Percentiles rank a stretch among this genome's conserved stretches.
Conservation (phyloP, 192 early-diverging fungal genomes). For the Coemansia sp. region DNA sequence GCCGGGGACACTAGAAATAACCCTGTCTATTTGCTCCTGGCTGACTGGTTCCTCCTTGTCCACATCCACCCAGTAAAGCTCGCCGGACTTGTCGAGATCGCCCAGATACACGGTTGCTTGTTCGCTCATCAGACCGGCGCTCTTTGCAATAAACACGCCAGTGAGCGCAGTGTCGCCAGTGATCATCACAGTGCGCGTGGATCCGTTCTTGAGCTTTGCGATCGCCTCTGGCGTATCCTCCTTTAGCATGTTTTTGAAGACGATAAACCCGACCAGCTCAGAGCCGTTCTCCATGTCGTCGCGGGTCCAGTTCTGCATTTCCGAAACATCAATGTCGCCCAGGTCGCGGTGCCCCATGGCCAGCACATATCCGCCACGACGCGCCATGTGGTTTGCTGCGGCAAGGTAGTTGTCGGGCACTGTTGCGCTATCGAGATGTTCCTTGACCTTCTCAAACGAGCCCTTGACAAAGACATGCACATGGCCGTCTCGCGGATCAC, state of each 20-base stretch:
- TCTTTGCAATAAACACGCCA: constrained; percentile 68
- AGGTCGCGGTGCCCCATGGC: constrained; percentile 64
- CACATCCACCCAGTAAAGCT: constrained; percentile 62
- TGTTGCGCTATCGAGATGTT: constrained; percentile 49
- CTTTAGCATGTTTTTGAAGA: constrained; percentile 81
- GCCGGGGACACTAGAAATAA: constrained; percentile 14
- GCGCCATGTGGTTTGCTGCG: constrained; percentile 60
- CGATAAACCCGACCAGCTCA: constrained; percentile 61
- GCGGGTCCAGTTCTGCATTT: constrained; percentile 51
- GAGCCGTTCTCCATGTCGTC: constrained; percentile 63
- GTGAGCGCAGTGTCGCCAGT: constrained; percentile 80
- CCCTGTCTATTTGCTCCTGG: constrained; percentile 17
- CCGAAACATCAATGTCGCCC: constrained; percentile 55
- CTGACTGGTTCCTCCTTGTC: constrained; percentile 52
- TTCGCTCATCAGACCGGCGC: constrained; percentile 21
- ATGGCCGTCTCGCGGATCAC: constrained; percentile 55
- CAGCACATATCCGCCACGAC: constrained; percentile 74
- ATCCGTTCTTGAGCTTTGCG: constrained; percentile 66
- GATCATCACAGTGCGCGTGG: constrained; percentile 76
- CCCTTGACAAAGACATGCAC: constrained; percentile 69
- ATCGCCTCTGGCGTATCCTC: constrained; percentile 68
- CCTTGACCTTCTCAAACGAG: constrained; percentile 54
- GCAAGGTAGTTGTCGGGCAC: constrained; percentile 62
- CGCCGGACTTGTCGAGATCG: constrained; percentile 52
- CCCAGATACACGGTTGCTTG: constrained; percentile 47